phyloP scores from a whole-genome alignment of 176 grass and related monocot genomes.

The Carex scoparia region DNA sequence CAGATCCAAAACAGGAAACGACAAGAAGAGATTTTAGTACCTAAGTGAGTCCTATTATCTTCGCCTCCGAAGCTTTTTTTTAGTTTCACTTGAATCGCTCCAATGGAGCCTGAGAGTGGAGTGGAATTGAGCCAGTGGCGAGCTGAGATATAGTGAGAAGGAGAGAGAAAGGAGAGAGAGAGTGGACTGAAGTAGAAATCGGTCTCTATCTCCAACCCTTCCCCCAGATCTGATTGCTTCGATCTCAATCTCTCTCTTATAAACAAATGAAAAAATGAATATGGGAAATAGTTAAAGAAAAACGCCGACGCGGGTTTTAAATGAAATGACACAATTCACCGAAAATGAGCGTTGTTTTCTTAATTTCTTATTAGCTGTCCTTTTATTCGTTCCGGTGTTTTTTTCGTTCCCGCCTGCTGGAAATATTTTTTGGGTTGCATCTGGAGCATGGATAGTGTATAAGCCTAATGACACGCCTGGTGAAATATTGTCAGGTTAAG shows the following conservation, averaged over 20 bases:
- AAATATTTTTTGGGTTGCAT: neutral
- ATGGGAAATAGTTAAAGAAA: neutral
- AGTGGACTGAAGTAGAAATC: neutral
- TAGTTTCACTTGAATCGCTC: neutral
- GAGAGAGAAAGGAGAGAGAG: neutral
- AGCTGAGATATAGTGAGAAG: conserved; percentile 20
- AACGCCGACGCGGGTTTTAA: conserved; percentile 9
- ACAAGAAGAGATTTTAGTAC: neutral
- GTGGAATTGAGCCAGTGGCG: neutral
- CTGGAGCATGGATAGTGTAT: neutral
- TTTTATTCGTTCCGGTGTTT: neutral
- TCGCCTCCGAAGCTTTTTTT: neutral
- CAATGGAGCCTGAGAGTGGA: neutral
- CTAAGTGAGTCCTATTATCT: neutral
- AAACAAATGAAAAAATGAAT: conserved; percentile 11
- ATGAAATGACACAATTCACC: neutral
- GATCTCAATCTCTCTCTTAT: conserved; percentile 19
- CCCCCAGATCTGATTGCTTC: conserved; percentile 17
- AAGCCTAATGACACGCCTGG: neutral
- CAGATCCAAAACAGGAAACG: conserved; percentile 17
- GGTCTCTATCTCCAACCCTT: neutral
- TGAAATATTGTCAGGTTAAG: neutral
- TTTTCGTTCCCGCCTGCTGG: conserved; percentile 1
- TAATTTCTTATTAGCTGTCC: neutral
- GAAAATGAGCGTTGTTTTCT: neutral